Conservation (phyloP, 306 rosid genomes). For the Luffa acutangula region DNA sequence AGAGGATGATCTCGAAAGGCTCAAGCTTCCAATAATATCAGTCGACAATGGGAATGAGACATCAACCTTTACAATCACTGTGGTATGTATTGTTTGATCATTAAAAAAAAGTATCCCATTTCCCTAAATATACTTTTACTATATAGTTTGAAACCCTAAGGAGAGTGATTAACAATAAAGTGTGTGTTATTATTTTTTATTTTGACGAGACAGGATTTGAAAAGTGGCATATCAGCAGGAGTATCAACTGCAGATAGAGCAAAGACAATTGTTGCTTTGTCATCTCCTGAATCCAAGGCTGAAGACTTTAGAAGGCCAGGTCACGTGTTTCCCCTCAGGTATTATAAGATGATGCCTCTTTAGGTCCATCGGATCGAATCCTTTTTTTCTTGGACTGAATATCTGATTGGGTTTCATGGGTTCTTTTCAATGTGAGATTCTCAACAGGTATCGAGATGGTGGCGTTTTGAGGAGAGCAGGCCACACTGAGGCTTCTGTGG, state of each 20-base stretch:
- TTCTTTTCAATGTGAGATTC: no score
- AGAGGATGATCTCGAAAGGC: constrained; percentile 63
- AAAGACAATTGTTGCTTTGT: constrained; percentile 49
- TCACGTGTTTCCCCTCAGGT: constrained; percentile 73
- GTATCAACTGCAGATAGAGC: constrained; percentile 81
- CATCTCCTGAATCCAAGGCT: constrained; percentile 45
- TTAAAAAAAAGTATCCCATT: no score
- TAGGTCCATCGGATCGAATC: no score
- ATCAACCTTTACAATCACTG: constrained; percentile 76
- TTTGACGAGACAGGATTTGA: constrained; percentile 50
- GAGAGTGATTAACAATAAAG: no score
- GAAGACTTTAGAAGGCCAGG: constrained; percentile 69
- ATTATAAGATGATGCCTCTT: no score
- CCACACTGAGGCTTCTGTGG: constrained; percentile 85
- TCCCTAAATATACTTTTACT: not conserved
- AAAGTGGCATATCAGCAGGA: constrained; percentile 53
- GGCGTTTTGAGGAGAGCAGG: constrained; percentile 84
- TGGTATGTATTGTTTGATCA: constrained; percentile 29
- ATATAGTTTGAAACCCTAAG: no score
- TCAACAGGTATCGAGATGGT: constrained; percentile 47
- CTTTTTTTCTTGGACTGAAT: no score
- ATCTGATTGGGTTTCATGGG: no score
- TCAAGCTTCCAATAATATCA: constrained; percentile 75
- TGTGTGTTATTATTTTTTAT: no score
- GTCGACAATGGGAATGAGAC: constrained; percentile 52